phyloP scores from a whole-genome alignment of 441 rosid species.

The Pelargonium citronellum region DNA sequence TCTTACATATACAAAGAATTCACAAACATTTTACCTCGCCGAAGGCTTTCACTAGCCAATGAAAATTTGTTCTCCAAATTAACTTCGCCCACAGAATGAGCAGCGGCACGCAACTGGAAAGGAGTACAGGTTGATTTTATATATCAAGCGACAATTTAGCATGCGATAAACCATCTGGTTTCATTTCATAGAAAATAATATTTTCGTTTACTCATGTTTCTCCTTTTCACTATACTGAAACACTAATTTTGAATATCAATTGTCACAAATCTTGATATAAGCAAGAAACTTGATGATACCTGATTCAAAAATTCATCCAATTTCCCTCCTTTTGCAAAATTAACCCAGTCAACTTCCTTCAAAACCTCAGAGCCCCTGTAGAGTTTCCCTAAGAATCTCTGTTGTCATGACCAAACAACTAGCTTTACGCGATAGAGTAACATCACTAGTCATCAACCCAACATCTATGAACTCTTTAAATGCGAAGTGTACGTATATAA shows the following conservation, averaged over 20 bases:
- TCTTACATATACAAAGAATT: constrained; percentile 74
- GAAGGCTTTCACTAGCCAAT: constrained; percentile 83
- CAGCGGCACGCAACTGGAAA: constrained; percentile 72
- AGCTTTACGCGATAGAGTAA: constrained; percentile 89
- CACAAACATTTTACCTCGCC: constrained; percentile 95
- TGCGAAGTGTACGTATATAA: too few relatives aligned
- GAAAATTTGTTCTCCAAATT: constrained; percentile 67
- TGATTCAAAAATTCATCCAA: constrained; percentile 80
- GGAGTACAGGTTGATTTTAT: background rate
- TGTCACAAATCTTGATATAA: background rate
- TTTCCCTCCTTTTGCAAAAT: constrained; percentile 9
- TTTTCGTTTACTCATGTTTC: background rate
- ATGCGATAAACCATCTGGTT: background rate
- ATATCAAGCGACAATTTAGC: background rate
- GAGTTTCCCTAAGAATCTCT: constrained; percentile 94
- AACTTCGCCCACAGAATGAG: constrained; percentile 82
- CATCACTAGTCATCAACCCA: constrained; percentile 98
- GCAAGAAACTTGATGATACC: too few relatives aligned
- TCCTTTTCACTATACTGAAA: background rate
- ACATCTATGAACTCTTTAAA: constrained; percentile 98
- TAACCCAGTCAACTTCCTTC: constrained; percentile 97
- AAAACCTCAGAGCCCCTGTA: constrained; percentile 87
- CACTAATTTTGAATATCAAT: background rate
- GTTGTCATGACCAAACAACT: constrained; percentile 97
- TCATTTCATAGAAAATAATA: background rate